Base-by-base conservation (phyloP, 225 moss, liverwort and hornwort genomes). In the Pseudisothecium myosuroides region DNA sequence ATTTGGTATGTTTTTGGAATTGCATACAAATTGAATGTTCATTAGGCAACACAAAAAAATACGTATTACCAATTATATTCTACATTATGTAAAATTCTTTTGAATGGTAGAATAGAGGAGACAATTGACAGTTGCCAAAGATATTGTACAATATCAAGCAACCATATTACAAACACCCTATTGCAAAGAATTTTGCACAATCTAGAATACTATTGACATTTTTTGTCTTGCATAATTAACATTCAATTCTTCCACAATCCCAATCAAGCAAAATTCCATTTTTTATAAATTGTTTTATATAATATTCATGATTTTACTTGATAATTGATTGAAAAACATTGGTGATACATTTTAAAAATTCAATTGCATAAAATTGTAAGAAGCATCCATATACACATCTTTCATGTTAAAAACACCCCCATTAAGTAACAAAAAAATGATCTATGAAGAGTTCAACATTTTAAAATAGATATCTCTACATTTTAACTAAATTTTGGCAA, bases 111-210 rank as follows among this genome's bases (percentile, higher is more conserved):
- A n/a, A n/a, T n/a, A n/a, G n/a, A n/a, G n/a, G n/a, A n/a, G n/a
- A n/a, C n/a, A n/a, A n/a, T n/a, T n/a, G n/a, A n/a, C n/a, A n/a
- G n/a, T n/a, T n/a, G n/a, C n/a, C n/a, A n/a, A n/a, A n/a, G n/a
- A n/a, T n/a, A 45, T 6, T 45, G 45, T 45, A 45, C 45, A 45
- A 45, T 45, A 45, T 45, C 45, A 6, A 45, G 45, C 45, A 72
- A 16, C 16, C 3, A 41, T 41, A 2, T 6, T 27, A 3, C 1
- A 0, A 2, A 27, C 43, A 72, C 6, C 9, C 5, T 41, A 16
- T 72, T 16, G 3, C 16, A 72, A 72, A 72, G 2, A 43, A 72
- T 9, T 43, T 27, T 28, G 9, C 27, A 72, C 9, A 10, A 72
- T 27, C 3, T 28, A 43, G 6, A 43, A 16, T 43, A 27, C 43